phyloP scores from a whole-genome alignment of 495 filamentous ascomycete species.

The Corynascus novoguineensis region DNA sequence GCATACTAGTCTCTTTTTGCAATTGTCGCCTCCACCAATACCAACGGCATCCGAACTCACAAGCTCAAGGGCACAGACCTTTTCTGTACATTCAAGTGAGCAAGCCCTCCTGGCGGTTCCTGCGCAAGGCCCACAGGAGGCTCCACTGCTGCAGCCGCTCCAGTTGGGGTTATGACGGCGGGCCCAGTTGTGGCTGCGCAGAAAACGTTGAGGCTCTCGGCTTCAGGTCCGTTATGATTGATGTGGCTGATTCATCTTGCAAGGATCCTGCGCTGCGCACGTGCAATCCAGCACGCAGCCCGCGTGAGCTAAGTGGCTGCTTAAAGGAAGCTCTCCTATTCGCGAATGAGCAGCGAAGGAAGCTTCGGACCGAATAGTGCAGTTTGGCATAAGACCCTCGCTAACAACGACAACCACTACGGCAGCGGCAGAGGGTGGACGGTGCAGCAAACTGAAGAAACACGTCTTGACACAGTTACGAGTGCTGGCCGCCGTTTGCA shows the following conservation, averaged over 20 bases:
- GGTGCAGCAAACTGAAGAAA: too few relatives aligned
- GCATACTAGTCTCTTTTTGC: too few relatives aligned
- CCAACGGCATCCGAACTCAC: not conserved
- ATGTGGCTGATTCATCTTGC: not conserved
- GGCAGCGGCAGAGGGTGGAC: not conserved
- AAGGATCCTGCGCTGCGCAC: constrained; percentile 4
- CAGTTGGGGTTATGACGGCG: not conserved
- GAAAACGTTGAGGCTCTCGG: not conserved
- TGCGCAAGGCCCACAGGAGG: not conserved
- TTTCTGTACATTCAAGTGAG: not conserved
- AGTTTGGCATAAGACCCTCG: constrained; percentile 21
- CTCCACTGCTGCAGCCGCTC: not conserved
- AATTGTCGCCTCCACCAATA: not conserved
- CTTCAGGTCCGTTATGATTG: not conserved
- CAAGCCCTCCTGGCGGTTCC: not conserved
- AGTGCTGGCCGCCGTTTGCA: too few relatives aligned
- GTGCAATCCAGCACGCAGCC: constrained; percentile 15
- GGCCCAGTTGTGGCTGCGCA: not conserved
- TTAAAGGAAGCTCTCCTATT: not conserved
- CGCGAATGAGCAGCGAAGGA: constrained; percentile 13
- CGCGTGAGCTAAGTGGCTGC: constrained; percentile 13
- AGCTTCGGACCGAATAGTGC: constrained; percentile 31
- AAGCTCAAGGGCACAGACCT: not conserved
- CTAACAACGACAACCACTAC: not conserved
- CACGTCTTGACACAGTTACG: too few relatives aligned